Conservation (phyloP, 2,329 filamentous ascomycete genomes). For the Fusarium sp. region DNA sequence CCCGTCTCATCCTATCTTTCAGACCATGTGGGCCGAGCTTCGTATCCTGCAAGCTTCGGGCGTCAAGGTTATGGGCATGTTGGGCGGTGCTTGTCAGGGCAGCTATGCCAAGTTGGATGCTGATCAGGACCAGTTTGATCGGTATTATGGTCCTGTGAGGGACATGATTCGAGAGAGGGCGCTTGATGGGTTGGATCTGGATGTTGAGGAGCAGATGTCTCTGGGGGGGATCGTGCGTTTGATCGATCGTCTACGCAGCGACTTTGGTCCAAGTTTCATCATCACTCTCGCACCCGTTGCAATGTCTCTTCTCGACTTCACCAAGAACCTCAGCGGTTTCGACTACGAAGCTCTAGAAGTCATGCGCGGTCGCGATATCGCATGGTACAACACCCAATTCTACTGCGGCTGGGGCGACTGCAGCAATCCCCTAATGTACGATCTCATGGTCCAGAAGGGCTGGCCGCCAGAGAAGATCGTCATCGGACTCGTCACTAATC, state of each 20-base stretch:
- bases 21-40: constrained; percentile 83
- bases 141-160: constrained; percentile 76
- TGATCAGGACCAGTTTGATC: constrained; percentile 71
- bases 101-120: constrained; percentile 72
- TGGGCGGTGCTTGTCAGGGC: constrained; percentile 85
- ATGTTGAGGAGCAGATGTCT: constrained; percentile 82
- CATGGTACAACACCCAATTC: constrained; percentile 93
- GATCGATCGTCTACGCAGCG: constrained; percentile 73
- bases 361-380: constrained; percentile 72
- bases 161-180: constrained; percentile 70
- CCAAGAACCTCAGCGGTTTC: constrained; percentile 80
- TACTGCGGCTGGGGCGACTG: constrained; percentile 87
- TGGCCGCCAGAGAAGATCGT: constrained; percentile 82
- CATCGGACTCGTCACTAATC: constrained; percentile 83
- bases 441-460: constrained; percentile 67
- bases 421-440: constrained; percentile 60
- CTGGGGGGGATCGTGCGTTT: constrained; percentile 73
- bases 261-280: constrained; percentile 78
- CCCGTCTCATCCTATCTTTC: constrained; percentile 74
- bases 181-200: constrained; percentile 79
- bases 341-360: constrained; percentile 80
- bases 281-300: constrained; percentile 87
- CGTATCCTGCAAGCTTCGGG: constrained; percentile 76
- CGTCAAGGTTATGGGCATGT: constrained; percentile 85
- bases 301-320: constrained; percentile 70